Evolutionary conservation across 148 eudicot genomes (phyloP), one percentile per base, ranked within the genome.

Genomic region (Vaccinium macrocarpon): DNA sequence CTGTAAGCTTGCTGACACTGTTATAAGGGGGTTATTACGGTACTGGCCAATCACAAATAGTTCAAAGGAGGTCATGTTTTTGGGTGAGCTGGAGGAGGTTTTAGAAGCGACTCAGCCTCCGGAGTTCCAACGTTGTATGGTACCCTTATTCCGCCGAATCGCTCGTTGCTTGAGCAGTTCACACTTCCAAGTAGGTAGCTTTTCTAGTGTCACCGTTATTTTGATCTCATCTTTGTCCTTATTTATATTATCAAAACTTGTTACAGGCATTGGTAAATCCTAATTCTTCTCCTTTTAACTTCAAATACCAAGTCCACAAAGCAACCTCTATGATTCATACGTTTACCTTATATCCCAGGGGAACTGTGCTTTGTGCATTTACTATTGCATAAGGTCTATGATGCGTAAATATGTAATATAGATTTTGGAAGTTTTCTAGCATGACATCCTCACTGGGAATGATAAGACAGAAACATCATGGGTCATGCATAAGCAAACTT

Each of bases 21-120:
- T 95, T 21, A 92, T 95, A 74, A 91, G 98, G 87, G 98, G 98
- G 23, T 85, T 95, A 61, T 86, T 95, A 85, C 91, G 92, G 87
- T 93, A 90, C 88, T 95, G 98, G 97, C 97, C 97, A 21, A 87
- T 95, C 86, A 95, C 98, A n/a, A 95, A 95, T 84, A 95, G 98
- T 88, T 91, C 98, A 48, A 95, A 95, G 92, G 98, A 95, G 88
- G 97, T 93, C 68, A 94, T 95, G 98, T 95, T 95, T 75, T 88
- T 95, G 18, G 92, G 95, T 84, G 98, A 95, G 86, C 90, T 95
- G 76, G 98, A 95, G 84, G 98, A 94, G 86, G 97, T 95, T 76
- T 88, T 95, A 88, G 98, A 95, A 91, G 93, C 95, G 57, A 95
- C 97, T 84, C 98, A 94, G 82, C 88, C 89, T 68, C 94, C 98